Conservation (phyloP, 345 rosid species). For the Ceriops decandra region DNA sequence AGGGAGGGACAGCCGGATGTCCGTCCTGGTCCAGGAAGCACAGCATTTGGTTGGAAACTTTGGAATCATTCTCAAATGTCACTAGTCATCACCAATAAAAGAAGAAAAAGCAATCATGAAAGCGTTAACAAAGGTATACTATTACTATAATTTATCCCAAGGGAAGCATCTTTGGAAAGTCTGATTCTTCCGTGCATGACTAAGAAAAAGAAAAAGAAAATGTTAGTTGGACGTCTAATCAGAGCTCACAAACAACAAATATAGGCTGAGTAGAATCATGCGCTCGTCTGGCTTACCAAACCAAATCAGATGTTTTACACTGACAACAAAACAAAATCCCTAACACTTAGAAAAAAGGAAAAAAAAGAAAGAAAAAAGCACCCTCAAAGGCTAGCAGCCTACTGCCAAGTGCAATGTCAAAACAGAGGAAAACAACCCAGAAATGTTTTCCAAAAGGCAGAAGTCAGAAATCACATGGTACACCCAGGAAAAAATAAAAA, state of each 20-base stretch:
- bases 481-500: neutral
- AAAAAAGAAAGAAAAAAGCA: neutral
- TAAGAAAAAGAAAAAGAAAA: neutral
- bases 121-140: neutral
- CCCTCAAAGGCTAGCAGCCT: neutral
- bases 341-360: too few relatives aligned
- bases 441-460: neutral
- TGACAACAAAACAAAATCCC: too few relatives aligned
- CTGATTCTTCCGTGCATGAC: conserved; percentile 22
- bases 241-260: neutral
- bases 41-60: conserved; percentile 1
- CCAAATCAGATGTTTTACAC: conserved; percentile 9
- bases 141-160: neutral
- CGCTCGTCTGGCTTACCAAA: too few relatives aligned
- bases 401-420: neutral
- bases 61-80: conserved; percentile 8
- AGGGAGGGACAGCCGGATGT: neutral
- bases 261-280: conserved; percentile 10
- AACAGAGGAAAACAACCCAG: neutral
- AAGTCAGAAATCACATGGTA: neutral
- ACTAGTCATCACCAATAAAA: neutral
- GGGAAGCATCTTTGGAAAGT: neutral
- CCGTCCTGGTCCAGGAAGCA: conserved; percentile 12
- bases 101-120: neutral
- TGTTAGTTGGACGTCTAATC: conserved; percentile 27